Conservation (phyloP, 1,139 yeast species). For the Suhomyces bribrorum region DNA sequence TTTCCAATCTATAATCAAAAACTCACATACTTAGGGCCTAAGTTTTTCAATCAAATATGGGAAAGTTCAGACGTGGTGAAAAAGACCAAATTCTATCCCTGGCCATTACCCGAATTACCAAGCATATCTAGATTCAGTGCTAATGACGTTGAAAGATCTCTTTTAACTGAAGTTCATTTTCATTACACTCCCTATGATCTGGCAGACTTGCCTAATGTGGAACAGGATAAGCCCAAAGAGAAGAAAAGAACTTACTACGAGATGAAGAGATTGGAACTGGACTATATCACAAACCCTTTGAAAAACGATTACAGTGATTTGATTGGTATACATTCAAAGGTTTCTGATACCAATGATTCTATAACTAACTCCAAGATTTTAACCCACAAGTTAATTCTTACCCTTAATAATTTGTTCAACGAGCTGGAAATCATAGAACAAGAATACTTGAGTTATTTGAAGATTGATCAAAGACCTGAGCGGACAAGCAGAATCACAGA, state of each 20-base stretch:
- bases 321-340: slow-evolving; percentile 53
- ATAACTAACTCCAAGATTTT: slow-evolving; percentile 26
- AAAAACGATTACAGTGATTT: slow-evolving; percentile 57
- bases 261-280: slow-evolving; percentile 64
- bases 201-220: slow-evolving; percentile 27
- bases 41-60: slow-evolving; percentile 54
- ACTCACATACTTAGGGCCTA: slow-evolving; percentile 56
- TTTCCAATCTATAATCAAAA: slow-evolving; percentile 74
- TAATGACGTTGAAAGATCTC: slow-evolving; percentile 74
- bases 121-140: slow-evolving; percentile 62
- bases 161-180: slow-evolving; percentile 75
- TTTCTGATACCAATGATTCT: slow-evolving; percentile 14
- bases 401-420: slow-evolving; percentile 34
- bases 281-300: slow-evolving; percentile 66
- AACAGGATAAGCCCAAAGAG: slow-evolving; percentile 9
- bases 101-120: slow-evolving; percentile 84
- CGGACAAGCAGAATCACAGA: slow-evolving; percentile 37
- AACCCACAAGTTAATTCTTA: slow-evolving; percentile 41
- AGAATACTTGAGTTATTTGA: slow-evolving; percentile 29
- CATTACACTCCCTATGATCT: slow-evolving; percentile 58
- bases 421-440: slow-evolving; percentile 28
- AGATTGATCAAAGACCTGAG: slow-evolving; percentile 25
- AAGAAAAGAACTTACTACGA: slow-evolving; percentile 55
- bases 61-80: slow-evolving; percentile 21
- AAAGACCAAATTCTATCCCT: slow-evolving; percentile 32